Base-by-base conservation (phyloP, 2,329 filamentous ascomycete genomes). In the Amauroascus verrucosus region DNA sequence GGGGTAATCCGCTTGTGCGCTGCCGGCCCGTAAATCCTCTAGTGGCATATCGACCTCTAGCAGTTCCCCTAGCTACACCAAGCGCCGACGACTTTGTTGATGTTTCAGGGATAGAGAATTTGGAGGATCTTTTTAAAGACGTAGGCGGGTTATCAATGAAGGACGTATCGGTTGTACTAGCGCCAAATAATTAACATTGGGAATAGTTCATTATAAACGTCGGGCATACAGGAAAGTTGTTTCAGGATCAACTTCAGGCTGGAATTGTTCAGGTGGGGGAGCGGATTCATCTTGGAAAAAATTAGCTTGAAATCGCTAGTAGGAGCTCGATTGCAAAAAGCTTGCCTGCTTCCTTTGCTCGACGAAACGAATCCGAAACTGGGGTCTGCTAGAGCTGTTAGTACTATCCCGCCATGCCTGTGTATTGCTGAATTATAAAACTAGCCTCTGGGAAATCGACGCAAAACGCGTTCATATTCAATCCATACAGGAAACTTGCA, bases 381-480 rank as follows among this genome's bases (percentile, higher is more conserved):
- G 90, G 90, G 1, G 86, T 86, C 86, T 93, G 54, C 9, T 30
- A 18, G 1, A 13, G 6, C 30, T 20, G 44, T 54, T n/a, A 48
- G 26, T 33, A 28, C 22, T 3, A 28, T 24, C 24, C 8, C 20
- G n/a, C 14, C 16, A 9, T 24, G n/a, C 35, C 22, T 41, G 4
- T 13, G 28, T 20, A 4, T 14, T 16, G 33, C 7, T 14, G 13
- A 3, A 24, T 24, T 24, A n/a, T 24, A 26, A 43, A 33, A 38
- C 58, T 50, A 72, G 89, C 89, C 81, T 98, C 93, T 0, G 89
- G 87, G 60, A 96, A 98, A 68, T 98, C 93, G 30, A 97, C 90
- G 68, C 91, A 97, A 67, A 97, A 98, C 1, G 93, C 93, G 69
- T 96, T 97, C 90, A 98, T 96, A 66, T 97, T 97, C 67, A 98